These are phyloP conservation scores for Pleodorina starrii DNA, from an alignment of 139 green algal species.

Conservation along the genomic window DNA sequence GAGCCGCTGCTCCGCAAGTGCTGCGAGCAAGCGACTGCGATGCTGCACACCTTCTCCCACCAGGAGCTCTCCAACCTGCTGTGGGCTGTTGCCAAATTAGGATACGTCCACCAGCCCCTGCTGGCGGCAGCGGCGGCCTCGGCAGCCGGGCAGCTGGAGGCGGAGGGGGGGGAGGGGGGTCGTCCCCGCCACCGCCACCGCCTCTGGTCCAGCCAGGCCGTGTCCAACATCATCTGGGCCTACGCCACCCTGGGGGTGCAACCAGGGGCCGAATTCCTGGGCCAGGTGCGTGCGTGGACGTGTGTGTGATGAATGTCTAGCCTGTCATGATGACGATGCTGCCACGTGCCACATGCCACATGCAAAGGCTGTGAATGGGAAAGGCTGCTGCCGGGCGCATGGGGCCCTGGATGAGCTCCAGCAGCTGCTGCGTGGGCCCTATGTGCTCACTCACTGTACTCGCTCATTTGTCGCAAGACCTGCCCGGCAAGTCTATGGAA, in stretches of 20 bases:
- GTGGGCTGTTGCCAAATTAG: background rate
- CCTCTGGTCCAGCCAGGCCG: background rate
- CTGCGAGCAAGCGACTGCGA: background rate
- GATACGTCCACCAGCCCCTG: background rate
- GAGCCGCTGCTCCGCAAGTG: background rate
- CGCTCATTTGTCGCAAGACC: no score
- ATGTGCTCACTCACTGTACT: no score
- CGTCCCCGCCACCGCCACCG: no score
- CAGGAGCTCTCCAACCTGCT: slow-evolving; percentile 2
- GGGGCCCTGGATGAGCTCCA: no score
- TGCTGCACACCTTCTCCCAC: background rate
- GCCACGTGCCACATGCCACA: no score
- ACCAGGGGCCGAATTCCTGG: background rate
- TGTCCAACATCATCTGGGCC: background rate
- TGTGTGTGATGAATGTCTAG: no score
- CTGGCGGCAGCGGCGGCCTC: background rate
- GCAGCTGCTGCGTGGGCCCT: no score
- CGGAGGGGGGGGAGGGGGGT: slow-evolving; percentile 58
- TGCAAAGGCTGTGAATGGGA: no score
- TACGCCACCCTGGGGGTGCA: background rate
- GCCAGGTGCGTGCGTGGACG: background rate
- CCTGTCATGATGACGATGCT: no score
- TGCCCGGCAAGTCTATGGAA: no score
- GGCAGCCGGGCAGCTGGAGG: slow-evolving; percentile 65
- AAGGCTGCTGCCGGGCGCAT: no score